Evolutionary conservation across 495 filamentous ascomycete genomes (phyloP).

Genomic region (Penicillium roqueforti): DNA sequence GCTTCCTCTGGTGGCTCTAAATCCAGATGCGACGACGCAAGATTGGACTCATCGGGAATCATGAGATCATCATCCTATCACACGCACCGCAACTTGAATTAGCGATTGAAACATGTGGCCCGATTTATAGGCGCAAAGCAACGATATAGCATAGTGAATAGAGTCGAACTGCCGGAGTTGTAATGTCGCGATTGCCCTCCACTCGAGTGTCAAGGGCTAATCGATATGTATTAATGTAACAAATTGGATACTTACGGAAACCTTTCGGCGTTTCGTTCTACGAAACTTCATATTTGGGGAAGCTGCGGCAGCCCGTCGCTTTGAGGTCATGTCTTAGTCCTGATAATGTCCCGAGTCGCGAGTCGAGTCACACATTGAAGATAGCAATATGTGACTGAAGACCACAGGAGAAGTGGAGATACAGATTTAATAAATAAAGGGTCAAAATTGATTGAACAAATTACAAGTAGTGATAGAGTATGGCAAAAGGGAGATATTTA

Average conservation of each 20-base stretch:
- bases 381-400: background rate
- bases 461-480: constrained; percentile 1
- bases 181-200: background rate
- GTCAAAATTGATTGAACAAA: background rate
- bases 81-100: constrained; percentile 1
- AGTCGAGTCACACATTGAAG: constrained; percentile 1
- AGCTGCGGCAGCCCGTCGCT: constrained; percentile 54
- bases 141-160: background rate
- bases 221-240: background rate
- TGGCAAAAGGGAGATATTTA: background rate
- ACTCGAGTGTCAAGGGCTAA: background rate
- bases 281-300: constrained; percentile 38
- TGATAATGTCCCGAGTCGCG: background rate
- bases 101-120: constrained; percentile 1
- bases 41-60: constrained; percentile 26
- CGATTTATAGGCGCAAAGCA: background rate
- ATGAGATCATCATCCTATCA: constrained; percentile 16
- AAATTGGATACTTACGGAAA: constrained; percentile 46
- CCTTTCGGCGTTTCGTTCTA: constrained; percentile 58
- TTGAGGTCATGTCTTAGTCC: constrained; percentile 55
- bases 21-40: constrained; percentile 32
- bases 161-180: no score
- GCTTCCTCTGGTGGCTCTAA: constrained; percentile 29
- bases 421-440: background rate
- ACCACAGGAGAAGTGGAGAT: background rate